phyloP scores from a whole-genome alignment of 2,329 filamentous ascomycete genomes.

The Curvularia verruculosa region DNA sequence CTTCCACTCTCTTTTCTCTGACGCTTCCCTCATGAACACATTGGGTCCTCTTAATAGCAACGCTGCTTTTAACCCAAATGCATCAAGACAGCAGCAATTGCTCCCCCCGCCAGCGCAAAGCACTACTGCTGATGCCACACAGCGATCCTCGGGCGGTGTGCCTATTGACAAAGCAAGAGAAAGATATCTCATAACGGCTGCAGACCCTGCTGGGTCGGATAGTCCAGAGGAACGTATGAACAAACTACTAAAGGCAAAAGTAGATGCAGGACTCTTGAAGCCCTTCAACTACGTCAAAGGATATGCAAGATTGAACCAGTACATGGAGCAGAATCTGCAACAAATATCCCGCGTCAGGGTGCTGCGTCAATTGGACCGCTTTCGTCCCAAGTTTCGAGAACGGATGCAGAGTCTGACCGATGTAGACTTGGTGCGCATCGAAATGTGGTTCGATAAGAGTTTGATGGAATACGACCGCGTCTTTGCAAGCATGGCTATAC shows the following conservation, averaged over 20 bases:
- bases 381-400: constrained; percentile 93
- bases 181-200: constrained; percentile 92
- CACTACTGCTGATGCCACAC: constrained; percentile 61
- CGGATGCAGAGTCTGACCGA: constrained; percentile 92
- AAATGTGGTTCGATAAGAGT: constrained; percentile 98
- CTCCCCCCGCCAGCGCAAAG: constrained; percentile 52
- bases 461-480: constrained; percentile 98
- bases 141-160: constrained; percentile 65
- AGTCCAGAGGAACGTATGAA: constrained; percentile 95
- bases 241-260: constrained; percentile 90
- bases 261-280: constrained; percentile 90
- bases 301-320: constrained; percentile 85
- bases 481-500: constrained; percentile 98
- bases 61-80: constrained; percentile 47
- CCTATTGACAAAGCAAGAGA: constrained; percentile 77
- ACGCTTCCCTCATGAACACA: constrained; percentile 60
- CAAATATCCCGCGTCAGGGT: constrained; percentile 87
- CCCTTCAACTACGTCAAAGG: constrained; percentile 99
- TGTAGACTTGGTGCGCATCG: constrained; percentile 90
- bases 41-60: constrained; percentile 49
- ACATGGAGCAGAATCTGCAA: constrained; percentile 89
- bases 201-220: constrained; percentile 84
- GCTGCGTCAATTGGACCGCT: constrained; percentile 85
- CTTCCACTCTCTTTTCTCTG: constrained; percentile 62
- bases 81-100: constrained; percentile 54